Conservation (phyloP, 2,329 filamentous ascomycete genomes). For the Fusarium ramigenum region DNA sequence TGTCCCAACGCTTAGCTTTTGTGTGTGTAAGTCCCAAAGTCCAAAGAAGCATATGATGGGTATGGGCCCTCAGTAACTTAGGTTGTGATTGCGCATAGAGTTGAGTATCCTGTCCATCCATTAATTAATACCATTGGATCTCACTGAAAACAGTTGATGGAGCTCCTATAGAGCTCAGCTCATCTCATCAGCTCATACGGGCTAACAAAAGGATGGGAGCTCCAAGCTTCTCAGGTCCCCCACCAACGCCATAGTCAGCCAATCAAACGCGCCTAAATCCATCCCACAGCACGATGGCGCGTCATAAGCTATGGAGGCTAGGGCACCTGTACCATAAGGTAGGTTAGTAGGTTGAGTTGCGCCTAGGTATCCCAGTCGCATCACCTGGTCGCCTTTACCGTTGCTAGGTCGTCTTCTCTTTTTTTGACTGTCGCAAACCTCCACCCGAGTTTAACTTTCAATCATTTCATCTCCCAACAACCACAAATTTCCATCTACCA, state of each 20-base stretch:
- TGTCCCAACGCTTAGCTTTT: neutral
- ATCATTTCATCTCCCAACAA: conserved; percentile 21
- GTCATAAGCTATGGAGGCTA: conserved; percentile 15
- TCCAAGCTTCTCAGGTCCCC: neutral
- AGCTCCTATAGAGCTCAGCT: neutral
- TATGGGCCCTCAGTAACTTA: too few species aligned
- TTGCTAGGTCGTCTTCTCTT: conserved; percentile 34
- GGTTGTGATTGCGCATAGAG: neutral
- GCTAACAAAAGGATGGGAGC: neutral
- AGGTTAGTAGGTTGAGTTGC: neutral
- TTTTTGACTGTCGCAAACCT: conserved; percentile 39
- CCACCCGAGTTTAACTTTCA: conserved; percentile 11
- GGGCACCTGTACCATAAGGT: neutral
- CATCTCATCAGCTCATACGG: neutral
- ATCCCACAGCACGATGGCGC: conserved; percentile 21
- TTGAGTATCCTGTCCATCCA: neutral
- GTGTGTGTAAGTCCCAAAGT: neutral
- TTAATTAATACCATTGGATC: too few species aligned
- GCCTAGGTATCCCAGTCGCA: neutral
- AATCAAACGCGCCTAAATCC: conserved; percentile 23
- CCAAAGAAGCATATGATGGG: neutral
- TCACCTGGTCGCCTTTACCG: conserved; percentile 18
- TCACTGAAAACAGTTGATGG: neutral
- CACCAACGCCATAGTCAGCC: neutral
- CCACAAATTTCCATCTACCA: conserved; percentile 1